Evolutionary conservation across 495 filamentous ascomycete genomes (phyloP), one percentile per base, ranked within the genome.

Genomic region (Penicillium longicatenatum): DNA sequence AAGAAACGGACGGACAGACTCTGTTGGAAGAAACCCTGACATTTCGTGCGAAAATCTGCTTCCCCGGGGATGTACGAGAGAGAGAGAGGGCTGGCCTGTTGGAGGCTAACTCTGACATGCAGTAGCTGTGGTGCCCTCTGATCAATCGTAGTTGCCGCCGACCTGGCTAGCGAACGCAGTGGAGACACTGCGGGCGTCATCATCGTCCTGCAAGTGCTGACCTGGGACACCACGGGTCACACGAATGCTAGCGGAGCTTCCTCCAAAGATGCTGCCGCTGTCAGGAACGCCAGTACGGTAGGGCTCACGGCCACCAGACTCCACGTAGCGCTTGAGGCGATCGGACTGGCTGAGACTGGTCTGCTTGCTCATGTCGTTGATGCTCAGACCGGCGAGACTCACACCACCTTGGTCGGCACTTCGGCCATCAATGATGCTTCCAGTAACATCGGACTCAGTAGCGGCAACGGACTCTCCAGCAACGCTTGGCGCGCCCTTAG

Each of bases 151-250:
- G 63, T 88, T 89, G 50, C 89, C 87, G 41, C 90, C 93, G 55
- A 97, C 83, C 72, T 98, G 95, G 73, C 92, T 96, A 41, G 92
- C 93, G 76, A 97, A 98, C 7, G 92, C 92, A 29, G 93, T 97
- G 60, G 90, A 96, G 64, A 98, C 84, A 70, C 93, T 97, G 71
- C 93, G 89, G 56, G 93, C 89, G 69, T 98, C 94, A 58, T 99
- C 94, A 61, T 98, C 94, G 48, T 84, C 77, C 17, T 77, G 74
- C 24, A 77, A 16, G 16, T 56, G 70, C 30, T 80, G 74, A n/a
- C 79, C 78, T 10, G 79, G 75, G 19, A 66, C 63, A 30, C 79
- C 81, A 54, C 79, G 79, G 41, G 77, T 77, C 22, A 79, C 75
- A 46, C 78, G 80, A 61, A 85, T 79, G 59, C 82, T 79, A 51